phyloP scores from a whole-genome alignment of 192 early-diverging fungal species.

The Phycomyces nitens region DNA sequence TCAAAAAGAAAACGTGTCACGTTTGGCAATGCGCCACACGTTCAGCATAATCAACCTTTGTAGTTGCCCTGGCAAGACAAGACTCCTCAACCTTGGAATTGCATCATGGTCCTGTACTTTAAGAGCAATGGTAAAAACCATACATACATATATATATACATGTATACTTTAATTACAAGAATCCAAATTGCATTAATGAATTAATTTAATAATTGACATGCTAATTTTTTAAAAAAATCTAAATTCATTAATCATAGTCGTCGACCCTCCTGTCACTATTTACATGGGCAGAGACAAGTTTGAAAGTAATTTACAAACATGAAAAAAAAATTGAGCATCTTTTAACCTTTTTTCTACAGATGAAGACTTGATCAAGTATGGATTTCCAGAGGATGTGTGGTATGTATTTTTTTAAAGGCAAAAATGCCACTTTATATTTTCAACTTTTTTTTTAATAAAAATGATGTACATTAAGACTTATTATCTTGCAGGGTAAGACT shows the following conservation, averaged over 20 bases:
- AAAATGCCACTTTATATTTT: background rate
- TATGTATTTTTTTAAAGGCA: slow-evolving; percentile 17
- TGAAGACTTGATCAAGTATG: slow-evolving; percentile 93
- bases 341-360: slow-evolving; percentile 34
- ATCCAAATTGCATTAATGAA: too few species aligned
- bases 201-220: too few species aligned
- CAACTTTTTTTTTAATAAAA: background rate
- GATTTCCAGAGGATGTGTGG: slow-evolving; percentile 93
- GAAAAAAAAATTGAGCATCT: background rate
- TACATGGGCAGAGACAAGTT: slow-evolving; percentile 99
- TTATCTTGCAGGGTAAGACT: too few species aligned
- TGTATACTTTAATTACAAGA: too few species aligned
- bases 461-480: background rate
- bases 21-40: background rate
- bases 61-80: too few species aligned
- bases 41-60: background rate
- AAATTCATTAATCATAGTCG: too few species aligned
- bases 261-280: slow-evolving; percentile 69
- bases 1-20: background rate
- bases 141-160: too few species aligned
- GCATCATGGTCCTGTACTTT: background rate
- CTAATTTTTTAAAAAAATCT: too few species aligned
- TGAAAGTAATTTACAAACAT: slow-evolving; percentile 72
- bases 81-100: too few species aligned
- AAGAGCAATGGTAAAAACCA: background rate